phyloP scores from a whole-genome alignment of 1,284 basidiomycete genomes.

The Flammula alnicola region DNA sequence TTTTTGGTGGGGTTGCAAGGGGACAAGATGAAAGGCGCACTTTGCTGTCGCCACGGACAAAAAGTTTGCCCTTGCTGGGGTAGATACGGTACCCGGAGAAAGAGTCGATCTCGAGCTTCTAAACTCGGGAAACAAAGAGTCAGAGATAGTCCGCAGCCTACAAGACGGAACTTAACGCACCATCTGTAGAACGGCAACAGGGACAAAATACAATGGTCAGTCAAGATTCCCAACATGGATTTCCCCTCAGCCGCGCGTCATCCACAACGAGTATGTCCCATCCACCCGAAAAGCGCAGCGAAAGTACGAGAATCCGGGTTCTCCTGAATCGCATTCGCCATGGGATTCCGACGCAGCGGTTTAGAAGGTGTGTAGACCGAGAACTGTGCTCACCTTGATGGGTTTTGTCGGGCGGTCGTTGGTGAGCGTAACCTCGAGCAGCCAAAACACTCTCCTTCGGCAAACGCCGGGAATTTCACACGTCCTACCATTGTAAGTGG shows the following conservation, averaged over 20 bases:
- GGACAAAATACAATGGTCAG: conserved; percentile 27
- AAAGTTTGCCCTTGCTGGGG: conserved; percentile 94
- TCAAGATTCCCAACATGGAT: conserved; percentile 18
- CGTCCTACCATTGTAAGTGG: conserved; percentile 2
- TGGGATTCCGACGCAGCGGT: conserved; percentile 19
- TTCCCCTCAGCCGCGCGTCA: conserved; percentile 35
- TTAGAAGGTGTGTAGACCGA: conserved; percentile 25
- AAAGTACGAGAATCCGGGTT: conserved; percentile 27
- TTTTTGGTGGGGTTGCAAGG: not conserved
- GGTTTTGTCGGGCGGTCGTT: conserved; percentile 46
- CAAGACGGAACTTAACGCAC: conserved; percentile 29
- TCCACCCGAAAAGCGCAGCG: conserved; percentile 43
- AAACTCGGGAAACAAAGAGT: conserved; percentile 42
- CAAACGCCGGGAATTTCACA: conserved; percentile 21
- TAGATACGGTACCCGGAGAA: conserved; percentile 98
- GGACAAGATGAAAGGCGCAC: conserved; percentile 46
- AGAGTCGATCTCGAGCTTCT: conserved; percentile 98
- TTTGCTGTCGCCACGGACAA: conserved; percentile 96
- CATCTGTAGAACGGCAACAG: conserved; percentile 36
- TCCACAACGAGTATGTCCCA: conserved; percentile 42
- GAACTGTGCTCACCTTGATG: conserved; percentile 61
- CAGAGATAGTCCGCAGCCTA: conserved; percentile 18
- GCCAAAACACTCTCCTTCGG: conserved; percentile 21
- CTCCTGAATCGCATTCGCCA: conserved; percentile 21
- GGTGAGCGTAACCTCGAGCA: conserved; percentile 21